Base-by-base conservation (phyloP, 805 yeast genomes). In the Alloascoidea africana region DNA sequence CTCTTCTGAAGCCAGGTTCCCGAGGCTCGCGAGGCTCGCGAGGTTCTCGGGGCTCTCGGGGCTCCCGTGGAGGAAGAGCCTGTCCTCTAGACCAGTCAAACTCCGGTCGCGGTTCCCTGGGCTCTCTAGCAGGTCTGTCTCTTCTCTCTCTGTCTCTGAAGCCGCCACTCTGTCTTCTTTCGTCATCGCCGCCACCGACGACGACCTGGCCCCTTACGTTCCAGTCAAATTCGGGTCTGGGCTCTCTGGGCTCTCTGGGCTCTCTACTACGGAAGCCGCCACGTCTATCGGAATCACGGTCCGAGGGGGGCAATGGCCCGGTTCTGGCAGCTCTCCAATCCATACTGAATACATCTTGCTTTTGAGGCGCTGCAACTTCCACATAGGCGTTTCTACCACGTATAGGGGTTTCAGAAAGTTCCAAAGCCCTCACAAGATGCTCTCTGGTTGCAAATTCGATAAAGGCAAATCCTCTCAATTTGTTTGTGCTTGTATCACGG, bases 381-480 rank as follows among this genome's bases (percentile, higher is more conserved):
- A 74, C 60, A 41, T 84, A 63, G 42, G 73, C 63, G 38, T 74
- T 56, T 49, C 91, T 91, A 54, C 76, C 76, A 61, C 68, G 74
- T 42, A 80, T 79, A 42, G 72, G 63, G 47, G 73, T 76, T 57
- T 83, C 83, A 51, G 83, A 66, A 53, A 76, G 72, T 41, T 73
- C 72, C 47, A 89, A 60, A 35, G 96, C 91, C 44, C 69, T 68
- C 40, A 66, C 77, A 50, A 89, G 68, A 47, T 81, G 80, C 42
- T 82, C 94, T 52, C 76, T 79, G 42, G 82, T 70, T 54, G 74
- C 85, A 51, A 74, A 91, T 56, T 87, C 94, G 42, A 89, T 81
- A 55, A 84, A 87, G 17, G 93, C 96, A 52, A 76, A 82, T 33
- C 95, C 95, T 50, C 80, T 77, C 68, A 82, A 66, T 51, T 76